These are phyloP conservation scores for Phoma sp. DNA, from an alignment of 2,329 filamentous ascomycete species.

Conservation along the genomic window DNA sequence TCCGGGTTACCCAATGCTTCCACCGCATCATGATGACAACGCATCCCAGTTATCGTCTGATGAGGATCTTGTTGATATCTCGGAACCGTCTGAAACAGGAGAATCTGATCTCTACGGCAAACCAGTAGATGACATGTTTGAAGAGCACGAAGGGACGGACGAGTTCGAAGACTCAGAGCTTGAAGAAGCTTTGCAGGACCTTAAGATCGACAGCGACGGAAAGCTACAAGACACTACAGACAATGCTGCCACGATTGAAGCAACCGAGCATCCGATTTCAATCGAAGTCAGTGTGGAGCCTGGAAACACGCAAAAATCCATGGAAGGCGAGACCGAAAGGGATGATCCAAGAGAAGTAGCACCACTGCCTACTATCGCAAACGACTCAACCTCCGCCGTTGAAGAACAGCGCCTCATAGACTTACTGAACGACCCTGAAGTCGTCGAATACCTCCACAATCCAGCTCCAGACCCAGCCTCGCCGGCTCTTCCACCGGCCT, in stretches of 20 bases:
- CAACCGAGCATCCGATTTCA: not conserved
- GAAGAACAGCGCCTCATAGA: not conserved
- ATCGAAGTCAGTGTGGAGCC: too few relatives aligned
- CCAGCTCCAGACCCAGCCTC: not conserved
- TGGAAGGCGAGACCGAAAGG: not conserved
- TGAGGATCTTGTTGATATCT: not conserved
- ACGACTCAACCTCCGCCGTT: not conserved
- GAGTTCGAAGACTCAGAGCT: constrained; percentile 38
- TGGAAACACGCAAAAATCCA: not conserved
- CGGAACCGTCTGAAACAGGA: not conserved
- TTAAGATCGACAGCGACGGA: constrained; percentile 22
- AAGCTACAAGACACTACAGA: not conserved
- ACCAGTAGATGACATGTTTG: not conserved
- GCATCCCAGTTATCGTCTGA: not conserved
- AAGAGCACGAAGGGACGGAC: constrained; percentile 8
- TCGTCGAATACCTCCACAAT: not conserved
- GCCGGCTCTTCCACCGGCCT: not conserved
- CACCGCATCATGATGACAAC: not conserved
- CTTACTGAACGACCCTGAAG: not conserved
- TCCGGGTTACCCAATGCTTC: constrained; percentile 28
- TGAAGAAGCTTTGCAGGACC: constrained; percentile 28
- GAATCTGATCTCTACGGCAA: not conserved
- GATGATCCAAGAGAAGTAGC: not conserved
- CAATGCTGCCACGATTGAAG: not conserved
- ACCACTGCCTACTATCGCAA: not conserved